Evolutionary conservation across 2,329 filamentous ascomycete species (phyloP).

Genomic region (Tolypocladium amazonense): DNA sequence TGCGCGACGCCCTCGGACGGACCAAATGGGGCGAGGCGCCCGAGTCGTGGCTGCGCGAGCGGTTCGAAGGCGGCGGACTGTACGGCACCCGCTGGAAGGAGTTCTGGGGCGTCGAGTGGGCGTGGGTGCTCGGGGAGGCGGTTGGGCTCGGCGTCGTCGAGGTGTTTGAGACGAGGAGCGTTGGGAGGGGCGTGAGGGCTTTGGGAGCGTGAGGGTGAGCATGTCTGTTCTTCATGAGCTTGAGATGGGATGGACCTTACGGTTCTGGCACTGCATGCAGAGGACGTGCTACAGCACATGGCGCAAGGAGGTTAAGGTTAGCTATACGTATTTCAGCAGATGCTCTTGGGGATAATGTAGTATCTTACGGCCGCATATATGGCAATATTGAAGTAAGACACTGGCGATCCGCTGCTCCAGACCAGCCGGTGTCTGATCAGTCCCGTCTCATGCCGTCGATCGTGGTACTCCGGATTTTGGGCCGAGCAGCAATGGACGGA

Average conservation of each 20-base stretch:
- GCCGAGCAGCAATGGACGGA: too few species aligned
- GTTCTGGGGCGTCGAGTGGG: constrained; percentile 59
- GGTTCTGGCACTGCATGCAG: background rate
- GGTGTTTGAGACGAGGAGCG: constrained; percentile 63
- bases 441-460: background rate
- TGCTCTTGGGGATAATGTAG: background rate
- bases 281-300: too few species aligned
- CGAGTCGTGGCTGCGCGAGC: constrained; percentile 49
- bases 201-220: constrained; percentile 15
- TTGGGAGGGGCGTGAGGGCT: constrained; percentile 54
- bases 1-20: constrained; percentile 47
- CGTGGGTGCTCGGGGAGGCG: constrained; percentile 62
- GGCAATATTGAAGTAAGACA: background rate
- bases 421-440: background rate
- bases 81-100: constrained; percentile 47
- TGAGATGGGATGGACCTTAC: background rate
- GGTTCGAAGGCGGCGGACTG: constrained; percentile 55
- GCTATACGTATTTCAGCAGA: too few species aligned
- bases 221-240: background rate
- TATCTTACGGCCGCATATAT: too few species aligned
- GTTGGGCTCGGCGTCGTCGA: constrained; percentile 61
- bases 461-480: background rate
- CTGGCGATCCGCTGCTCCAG: background rate
- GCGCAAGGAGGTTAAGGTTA: too few species aligned
- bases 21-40: constrained; percentile 54